Percentiles rank a stretch among this genome's conserved stretches.
Evolutionary conservation across 2,329 filamentous ascomycete genomes (phyloP).

Genomic region (Arthroderma uncinatum): DNA sequence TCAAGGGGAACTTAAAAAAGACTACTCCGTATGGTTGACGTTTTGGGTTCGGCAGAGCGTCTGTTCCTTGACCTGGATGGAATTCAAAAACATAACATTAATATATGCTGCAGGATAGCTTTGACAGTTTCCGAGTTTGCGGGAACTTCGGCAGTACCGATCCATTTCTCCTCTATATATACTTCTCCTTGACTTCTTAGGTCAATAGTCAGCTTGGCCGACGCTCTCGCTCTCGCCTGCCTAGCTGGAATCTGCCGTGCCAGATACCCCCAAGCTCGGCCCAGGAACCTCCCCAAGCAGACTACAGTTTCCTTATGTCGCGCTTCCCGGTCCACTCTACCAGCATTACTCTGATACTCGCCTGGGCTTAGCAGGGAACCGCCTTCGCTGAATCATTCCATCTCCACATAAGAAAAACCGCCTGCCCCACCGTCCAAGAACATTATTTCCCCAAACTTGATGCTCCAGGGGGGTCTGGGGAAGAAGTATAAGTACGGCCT

Average conservation of each 20-base stretch:
- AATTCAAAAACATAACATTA: neutral
- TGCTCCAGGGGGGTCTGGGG: neutral
- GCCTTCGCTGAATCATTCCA: neutral
- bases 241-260: neutral
- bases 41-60: neutral
- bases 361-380: neutral
- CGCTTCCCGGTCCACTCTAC: neutral
- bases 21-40: neutral
- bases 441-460: conserved; percentile 4
- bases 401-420: neutral
- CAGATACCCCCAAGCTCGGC: neutral
- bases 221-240: neutral
- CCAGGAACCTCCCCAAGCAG: neutral
- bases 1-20: neutral
- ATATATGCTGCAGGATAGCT: neutral
- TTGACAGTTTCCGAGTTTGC: neutral
- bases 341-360: neutral
- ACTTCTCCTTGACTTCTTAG: neutral
- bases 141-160: conserved; percentile 1
- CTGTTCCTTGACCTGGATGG: neutral
- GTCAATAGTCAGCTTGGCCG: neutral
- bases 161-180: neutral
- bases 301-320: neutral
- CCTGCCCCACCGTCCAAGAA: neutral
- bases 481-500: conserved; percentile 5